Conservation (phyloP, 139 green algal genomes). For the Edaphochlamys debaryana region DNA sequence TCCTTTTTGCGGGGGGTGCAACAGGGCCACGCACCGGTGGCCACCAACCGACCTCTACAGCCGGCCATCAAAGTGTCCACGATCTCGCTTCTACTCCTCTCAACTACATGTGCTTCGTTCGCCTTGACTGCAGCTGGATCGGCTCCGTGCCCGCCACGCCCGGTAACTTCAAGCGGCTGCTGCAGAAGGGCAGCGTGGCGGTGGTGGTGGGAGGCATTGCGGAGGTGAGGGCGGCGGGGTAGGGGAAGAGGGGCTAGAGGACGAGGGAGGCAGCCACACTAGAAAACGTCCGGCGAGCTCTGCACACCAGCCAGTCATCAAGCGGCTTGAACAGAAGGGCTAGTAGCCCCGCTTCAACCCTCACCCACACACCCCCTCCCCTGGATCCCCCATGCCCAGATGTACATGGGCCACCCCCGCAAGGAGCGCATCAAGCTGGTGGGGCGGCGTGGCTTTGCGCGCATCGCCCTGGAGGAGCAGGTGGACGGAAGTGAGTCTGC, state of each 20-base stretch:
- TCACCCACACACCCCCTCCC: background rate
- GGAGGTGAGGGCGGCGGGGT: slow-evolving; percentile 27
- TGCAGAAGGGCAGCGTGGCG: slow-evolving; percentile 48
- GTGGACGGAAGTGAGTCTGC: background rate
- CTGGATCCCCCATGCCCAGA: slow-evolving; percentile 1
- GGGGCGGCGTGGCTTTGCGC: slow-evolving; percentile 54
- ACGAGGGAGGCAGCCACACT: too few relatives aligned
- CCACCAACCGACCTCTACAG: too few relatives aligned
- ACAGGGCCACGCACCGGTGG: too few relatives aligned
- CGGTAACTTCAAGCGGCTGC: slow-evolving; percentile 55
- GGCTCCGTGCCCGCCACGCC: slow-evolving; percentile 53
- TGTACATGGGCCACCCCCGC: slow-evolving; percentile 49
- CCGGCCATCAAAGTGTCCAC: too few relatives aligned
- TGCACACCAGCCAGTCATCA: too few relatives aligned
- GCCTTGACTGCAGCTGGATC: slow-evolving; percentile 62
- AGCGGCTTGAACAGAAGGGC: background rate
- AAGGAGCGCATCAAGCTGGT: slow-evolving; percentile 59
- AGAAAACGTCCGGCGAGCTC: too few relatives aligned
- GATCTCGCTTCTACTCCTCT: too few relatives aligned
- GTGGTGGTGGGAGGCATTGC: slow-evolving; percentile 56
- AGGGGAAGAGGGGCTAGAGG: background rate
- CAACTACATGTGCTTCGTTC: too few relatives aligned
- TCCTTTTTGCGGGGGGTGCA: too few relatives aligned
- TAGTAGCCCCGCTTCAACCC: background rate
- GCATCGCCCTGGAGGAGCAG: slow-evolving; percentile 58